These are phyloP conservation scores for Celoporthe dispersa DNA, from an alignment of 2,329 filamentous ascomycete genomes.

Conservation along the genomic window DNA sequence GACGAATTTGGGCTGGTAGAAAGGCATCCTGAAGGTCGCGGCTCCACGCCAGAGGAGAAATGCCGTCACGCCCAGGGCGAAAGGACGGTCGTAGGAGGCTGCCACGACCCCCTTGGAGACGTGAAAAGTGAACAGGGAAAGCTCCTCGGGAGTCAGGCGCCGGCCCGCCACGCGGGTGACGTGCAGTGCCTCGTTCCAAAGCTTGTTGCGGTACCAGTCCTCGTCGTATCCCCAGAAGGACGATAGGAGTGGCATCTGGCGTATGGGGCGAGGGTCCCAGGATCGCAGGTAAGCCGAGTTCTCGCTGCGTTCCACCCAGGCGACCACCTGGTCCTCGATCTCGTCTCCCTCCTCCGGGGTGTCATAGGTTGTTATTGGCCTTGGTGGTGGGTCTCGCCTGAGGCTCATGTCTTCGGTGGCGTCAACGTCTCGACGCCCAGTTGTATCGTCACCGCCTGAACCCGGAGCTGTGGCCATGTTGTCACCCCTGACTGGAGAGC, in stretches of 20 bases:
- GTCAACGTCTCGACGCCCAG: neutral
- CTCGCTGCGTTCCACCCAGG: slow-evolving; percentile 4
- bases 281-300: neutral
- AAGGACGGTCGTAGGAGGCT: slow-evolving; percentile 17
- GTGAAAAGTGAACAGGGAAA: slow-evolving; percentile 9
- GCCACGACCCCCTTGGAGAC: slow-evolving; percentile 9
- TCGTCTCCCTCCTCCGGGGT: neutral
- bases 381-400: slow-evolving; percentile 5
- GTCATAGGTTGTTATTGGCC: neutral
- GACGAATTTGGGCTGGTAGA: slow-evolving; percentile 19
- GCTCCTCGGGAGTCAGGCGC: slow-evolving; percentile 11
- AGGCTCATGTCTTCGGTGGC: neutral
- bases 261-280: neutral
- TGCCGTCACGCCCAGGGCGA: slow-evolving; percentile 6
- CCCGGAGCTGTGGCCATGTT: neutral
- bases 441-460: neutral
- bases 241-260: slow-evolving; percentile 14
- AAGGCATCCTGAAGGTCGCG: slow-evolving; percentile 15
- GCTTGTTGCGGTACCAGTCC: neutral
- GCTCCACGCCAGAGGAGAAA: slow-evolving; percentile 13
- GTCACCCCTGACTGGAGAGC: neutral
- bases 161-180: slow-evolving; percentile 9
- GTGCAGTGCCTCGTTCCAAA: neutral
- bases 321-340: neutral
- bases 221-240: slow-evolving; percentile 12